Conservation (phyloP, 139 green algal genomes). For the Tetraselmis striata region DNA sequence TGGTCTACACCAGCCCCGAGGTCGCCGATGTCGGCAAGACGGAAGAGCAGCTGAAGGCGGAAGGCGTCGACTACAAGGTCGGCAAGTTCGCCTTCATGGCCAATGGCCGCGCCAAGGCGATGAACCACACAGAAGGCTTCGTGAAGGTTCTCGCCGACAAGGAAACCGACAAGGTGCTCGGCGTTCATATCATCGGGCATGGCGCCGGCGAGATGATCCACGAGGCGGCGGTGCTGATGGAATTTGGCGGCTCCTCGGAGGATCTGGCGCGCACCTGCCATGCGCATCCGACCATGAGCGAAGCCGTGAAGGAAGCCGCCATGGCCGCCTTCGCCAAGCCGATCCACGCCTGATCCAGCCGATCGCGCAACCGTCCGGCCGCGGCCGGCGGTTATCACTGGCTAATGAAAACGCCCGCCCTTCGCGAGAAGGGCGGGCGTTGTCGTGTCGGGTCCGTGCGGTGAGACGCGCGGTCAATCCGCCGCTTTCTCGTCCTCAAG, state of each 20-base stretch:
- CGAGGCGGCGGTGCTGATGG: constrained; percentile 87
- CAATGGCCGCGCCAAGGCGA: constrained; percentile 83
- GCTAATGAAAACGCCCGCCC: no score
- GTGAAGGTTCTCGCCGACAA: constrained; percentile 89
- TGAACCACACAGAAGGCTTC: constrained; percentile 82
- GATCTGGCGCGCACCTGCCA: constrained; percentile 97
- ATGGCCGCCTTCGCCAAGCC: constrained; percentile 79
- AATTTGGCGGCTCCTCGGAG: constrained; percentile 72
- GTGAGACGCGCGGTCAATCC: no score
- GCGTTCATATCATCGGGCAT: constrained; percentile 89
- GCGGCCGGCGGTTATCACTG: no score
- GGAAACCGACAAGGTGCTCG: constrained; percentile 93
- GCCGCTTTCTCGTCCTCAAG: no score
- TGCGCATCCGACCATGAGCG: constrained; percentile 91
- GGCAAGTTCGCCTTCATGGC: constrained; percentile 97
- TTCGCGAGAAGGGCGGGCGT: no score
- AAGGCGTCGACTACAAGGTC: constrained; percentile 64
- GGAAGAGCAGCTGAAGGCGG: constrained; percentile 66
- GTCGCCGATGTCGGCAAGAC: constrained; percentile 77
- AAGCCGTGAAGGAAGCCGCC: constrained; percentile 96
- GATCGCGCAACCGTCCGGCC: no score
- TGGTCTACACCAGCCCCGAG: constrained; percentile 97
- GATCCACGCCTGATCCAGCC: no score
- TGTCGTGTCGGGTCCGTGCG: no score
- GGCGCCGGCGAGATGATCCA: constrained; percentile 89